These are phyloP conservation scores for Erysimum cheiranthoides DNA, from an alignment of 345 rosid genomes.

Conservation along the genomic window DNA sequence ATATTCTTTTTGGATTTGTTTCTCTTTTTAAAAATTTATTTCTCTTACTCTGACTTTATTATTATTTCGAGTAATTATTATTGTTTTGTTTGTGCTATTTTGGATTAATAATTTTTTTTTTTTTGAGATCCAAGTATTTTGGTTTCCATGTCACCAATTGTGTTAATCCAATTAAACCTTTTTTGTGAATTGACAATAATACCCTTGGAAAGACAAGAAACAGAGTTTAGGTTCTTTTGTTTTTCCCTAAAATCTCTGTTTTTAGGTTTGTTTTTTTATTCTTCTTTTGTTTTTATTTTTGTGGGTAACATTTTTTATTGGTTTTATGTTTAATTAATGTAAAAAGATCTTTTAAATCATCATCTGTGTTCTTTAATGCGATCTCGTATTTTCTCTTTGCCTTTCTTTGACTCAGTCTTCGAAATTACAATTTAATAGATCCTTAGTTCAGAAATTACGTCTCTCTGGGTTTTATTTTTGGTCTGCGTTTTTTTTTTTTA, in stretches of 20 bases:
- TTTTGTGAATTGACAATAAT: not conserved
- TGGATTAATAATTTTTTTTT: not conserved
- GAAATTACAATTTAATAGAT: constrained; percentile 14
- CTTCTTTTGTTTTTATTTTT: too few relatives aligned
- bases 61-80: not conserved
- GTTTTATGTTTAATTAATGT: not conserved
- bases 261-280: not conserved
- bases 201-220: constrained; percentile 22
- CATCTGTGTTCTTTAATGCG: not conserved
- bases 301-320: constrained; percentile 26
- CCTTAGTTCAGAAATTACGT: constrained; percentile 3
- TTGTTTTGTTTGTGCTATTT: too few relatives aligned
- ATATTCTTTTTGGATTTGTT: not conserved
- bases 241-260: constrained; percentile 9
- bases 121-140: constrained; percentile 14
- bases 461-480: constrained; percentile 18
- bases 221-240: not conserved
- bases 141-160: constrained; percentile 14
- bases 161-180: not conserved
- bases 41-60: not conserved
- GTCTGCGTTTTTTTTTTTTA: constrained; percentile 1
- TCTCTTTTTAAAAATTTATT: not conserved
- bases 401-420: constrained; percentile 32
- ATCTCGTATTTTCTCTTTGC: constrained; percentile 4
- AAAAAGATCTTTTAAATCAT: not conserved